Conservation (phyloP, 495 filamentous ascomycete species). For the Daldinia caldariorum region DNA sequence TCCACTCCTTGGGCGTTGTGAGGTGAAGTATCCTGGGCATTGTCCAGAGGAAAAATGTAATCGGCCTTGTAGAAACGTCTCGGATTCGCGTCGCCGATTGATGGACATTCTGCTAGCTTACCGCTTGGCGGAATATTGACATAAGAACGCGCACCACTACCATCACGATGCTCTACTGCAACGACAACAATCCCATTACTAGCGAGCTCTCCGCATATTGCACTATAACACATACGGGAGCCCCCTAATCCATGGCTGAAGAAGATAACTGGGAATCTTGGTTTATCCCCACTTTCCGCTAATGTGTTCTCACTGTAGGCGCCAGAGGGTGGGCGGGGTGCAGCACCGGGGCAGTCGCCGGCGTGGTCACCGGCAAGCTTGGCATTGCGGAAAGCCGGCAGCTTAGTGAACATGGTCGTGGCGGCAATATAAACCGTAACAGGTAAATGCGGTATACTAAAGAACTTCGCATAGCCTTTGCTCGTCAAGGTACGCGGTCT, state of each 20-base stretch:
- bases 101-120: conserved; percentile 14
- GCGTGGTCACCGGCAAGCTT: conserved; percentile 46
- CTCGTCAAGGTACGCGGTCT: conserved; percentile 58
- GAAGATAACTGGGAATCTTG: conserved; percentile 69
- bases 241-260: conserved; percentile 77
- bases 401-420: conserved; percentile 65
- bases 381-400: conserved; percentile 66
- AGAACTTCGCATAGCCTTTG: conserved; percentile 64
- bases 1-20: conserved; percentile 50
- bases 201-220: conserved; percentile 69
- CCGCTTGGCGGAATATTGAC: conserved; percentile 52
- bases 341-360: conserved; percentile 26
- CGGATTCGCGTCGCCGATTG: conserved; percentile 15
- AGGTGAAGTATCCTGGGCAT: conserved; percentile 52
- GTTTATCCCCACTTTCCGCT: conserved; percentile 34
- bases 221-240: conserved; percentile 68
- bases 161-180: conserved; percentile 75
- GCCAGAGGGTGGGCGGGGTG: conserved; percentile 59
- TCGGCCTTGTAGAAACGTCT: conserved; percentile 53
- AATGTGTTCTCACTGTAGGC: conserved; percentile 53
- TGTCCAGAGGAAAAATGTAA: conserved; percentile 57
- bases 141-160: conserved; percentile 69
- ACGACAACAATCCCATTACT: conserved; percentile 73
- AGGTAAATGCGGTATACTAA: conserved; percentile 54
- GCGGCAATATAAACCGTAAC: conserved; percentile 57